These are phyloP conservation scores for Aspergillus olivimuriae DNA, from an alignment of 495 filamentous ascomycete genomes.

Conservation along the genomic window DNA sequence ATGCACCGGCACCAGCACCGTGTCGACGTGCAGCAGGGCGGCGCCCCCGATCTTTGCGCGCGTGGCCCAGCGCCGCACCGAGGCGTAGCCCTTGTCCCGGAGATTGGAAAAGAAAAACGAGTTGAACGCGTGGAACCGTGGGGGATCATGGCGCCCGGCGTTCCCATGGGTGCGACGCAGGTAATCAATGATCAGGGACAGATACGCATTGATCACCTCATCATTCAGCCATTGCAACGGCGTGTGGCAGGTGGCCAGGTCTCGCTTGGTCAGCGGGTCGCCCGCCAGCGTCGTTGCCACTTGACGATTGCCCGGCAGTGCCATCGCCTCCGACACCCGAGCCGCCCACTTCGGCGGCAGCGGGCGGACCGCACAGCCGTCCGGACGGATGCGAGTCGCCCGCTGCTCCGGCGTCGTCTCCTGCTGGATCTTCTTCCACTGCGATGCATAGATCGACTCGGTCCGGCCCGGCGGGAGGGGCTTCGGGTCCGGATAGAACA, in stretches of 20 bases:
- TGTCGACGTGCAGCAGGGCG: slow-evolving; percentile 49
- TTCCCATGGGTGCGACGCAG: slow-evolving; percentile 47
- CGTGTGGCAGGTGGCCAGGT: slow-evolving; percentile 54
- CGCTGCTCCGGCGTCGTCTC: slow-evolving; percentile 16
- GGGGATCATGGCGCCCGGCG: slow-evolving; percentile 38
- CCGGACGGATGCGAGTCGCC: slow-evolving; percentile 15
- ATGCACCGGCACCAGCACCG: slow-evolving; percentile 57
- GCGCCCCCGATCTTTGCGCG: slow-evolving; percentile 51
- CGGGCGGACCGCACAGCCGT: slow-evolving; percentile 34
- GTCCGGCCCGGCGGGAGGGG: slow-evolving; percentile 28
- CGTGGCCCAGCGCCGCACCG: slow-evolving; percentile 46
- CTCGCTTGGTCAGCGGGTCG: slow-evolving; percentile 48
- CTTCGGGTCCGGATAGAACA: slow-evolving; percentile 20
- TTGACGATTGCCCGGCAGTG: slow-evolving; percentile 11
- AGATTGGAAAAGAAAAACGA: slow-evolving; percentile 65
- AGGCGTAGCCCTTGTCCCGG: slow-evolving; percentile 41
- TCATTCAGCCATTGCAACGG: slow-evolving; percentile 71
- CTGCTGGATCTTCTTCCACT: slow-evolving; percentile 21
- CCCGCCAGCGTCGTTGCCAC: slow-evolving; percentile 48
- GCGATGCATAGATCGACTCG: slow-evolving; percentile 25
- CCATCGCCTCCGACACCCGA: slow-evolving; percentile 29
- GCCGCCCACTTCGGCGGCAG: slow-evolving; percentile 41
- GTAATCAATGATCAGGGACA: slow-evolving; percentile 53
- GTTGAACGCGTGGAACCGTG: slow-evolving; percentile 63
- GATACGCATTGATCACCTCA: slow-evolving; percentile 66